Percentiles rank a stretch among this genome's conserved stretches.
Conservation (phyloP, 345 rosid species). For the Nephelium lappaceum region DNA sequence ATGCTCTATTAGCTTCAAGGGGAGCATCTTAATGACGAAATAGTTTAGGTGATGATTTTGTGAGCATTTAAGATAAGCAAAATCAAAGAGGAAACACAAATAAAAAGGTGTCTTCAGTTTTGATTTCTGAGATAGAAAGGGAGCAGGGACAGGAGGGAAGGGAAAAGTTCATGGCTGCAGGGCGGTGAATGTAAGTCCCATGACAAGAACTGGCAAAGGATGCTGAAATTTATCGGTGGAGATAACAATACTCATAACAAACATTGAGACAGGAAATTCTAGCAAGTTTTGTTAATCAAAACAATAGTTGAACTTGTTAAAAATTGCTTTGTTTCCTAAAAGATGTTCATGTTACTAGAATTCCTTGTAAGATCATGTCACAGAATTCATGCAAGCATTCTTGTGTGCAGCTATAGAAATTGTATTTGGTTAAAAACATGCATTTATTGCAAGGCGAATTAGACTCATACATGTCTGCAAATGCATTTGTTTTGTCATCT, state of each 20-base stretch:
- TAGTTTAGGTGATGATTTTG: not conserved
- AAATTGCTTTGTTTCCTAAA: too few species aligned
- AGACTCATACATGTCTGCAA: not conserved
- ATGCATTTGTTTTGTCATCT: constrained; percentile 6
- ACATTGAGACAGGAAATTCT: not conserved
- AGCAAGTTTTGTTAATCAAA: not conserved
- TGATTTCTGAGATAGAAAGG: not conserved
- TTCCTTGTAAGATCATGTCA: not conserved
- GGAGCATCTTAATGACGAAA: not conserved
- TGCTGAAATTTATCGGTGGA: too few species aligned
- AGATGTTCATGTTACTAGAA: not conserved
- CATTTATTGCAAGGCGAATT: not conserved
- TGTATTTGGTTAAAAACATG: not conserved
- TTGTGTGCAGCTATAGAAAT: not conserved
- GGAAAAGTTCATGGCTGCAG: too few species aligned
- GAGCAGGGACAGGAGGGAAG: too few species aligned
- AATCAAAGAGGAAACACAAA: too few species aligned
- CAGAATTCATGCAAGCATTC: not conserved
- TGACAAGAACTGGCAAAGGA: too few species aligned
- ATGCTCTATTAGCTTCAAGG: not conserved
- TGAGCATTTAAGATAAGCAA: too few species aligned
- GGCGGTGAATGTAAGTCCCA: too few species aligned
- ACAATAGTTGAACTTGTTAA: not conserved
- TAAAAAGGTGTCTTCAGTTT: not conserved
- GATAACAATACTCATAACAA: too few species aligned